Evolutionary conservation across 2,329 filamentous ascomycete species (phyloP).

Genomic region (Alternaria sp.): DNA sequence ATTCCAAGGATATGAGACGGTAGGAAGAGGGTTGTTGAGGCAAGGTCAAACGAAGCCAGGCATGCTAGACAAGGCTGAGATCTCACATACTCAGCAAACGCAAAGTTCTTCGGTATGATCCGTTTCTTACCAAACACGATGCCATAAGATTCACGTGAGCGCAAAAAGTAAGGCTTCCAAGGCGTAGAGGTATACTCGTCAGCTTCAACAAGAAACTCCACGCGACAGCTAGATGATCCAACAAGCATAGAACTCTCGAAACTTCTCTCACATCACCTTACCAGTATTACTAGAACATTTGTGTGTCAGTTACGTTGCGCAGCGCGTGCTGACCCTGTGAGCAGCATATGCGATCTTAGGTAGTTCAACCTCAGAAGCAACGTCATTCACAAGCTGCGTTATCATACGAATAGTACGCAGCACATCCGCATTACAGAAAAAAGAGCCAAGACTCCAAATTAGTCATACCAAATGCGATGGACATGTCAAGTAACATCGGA

Average conservation of each 20-base stretch:
- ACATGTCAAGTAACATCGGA: not conserved
- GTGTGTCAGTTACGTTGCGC: not conserved
- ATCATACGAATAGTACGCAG: not conserved
- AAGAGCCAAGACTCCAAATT: not conserved
- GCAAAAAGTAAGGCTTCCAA: not conserved
- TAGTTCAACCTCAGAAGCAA: not conserved
- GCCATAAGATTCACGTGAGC: not conserved
- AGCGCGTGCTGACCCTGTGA: not conserved
- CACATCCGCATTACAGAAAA: not conserved
- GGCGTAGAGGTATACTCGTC: not conserved
- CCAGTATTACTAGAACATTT: not conserved
- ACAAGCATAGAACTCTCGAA: not conserved
- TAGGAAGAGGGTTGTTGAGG: not conserved
- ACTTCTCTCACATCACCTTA: not conserved
- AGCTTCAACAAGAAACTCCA: not conserved
- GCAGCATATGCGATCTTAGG: not conserved
- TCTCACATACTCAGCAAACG: not conserved
- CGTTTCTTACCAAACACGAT: not conserved
- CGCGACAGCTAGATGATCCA: not conserved
- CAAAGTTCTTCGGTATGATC: not conserved
- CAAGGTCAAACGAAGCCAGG: not conserved
- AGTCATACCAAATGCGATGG: not conserved
- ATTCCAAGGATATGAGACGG: not conserved
- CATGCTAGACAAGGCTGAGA: not conserved
- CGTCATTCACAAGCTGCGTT: not conserved